Conservation (phyloP, 106 monocot genomes). For the Amphibolis antarctica region DNA sequence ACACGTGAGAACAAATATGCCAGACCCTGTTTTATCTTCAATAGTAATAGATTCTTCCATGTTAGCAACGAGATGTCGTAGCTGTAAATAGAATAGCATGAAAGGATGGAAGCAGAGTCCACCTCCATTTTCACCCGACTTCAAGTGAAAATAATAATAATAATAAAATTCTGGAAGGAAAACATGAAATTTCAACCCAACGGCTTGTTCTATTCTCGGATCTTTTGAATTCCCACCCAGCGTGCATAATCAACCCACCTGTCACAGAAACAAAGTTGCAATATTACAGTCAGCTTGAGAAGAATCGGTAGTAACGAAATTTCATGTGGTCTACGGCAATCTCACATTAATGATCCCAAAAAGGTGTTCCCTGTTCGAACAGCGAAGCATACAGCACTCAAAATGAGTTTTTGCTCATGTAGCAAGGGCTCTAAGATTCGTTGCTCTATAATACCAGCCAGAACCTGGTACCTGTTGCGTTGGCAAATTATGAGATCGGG, state of each 20-base stretch:
- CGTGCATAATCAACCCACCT: slow-evolving; percentile 45
- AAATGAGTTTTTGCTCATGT: slow-evolving; percentile 23
- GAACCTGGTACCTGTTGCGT: slow-evolving; percentile 21
- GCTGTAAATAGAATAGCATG: no score
- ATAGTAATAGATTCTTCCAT: no score
- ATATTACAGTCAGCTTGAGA: not conserved
- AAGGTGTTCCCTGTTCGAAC: slow-evolving; percentile 32
- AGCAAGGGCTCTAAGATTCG: slow-evolving; percentile 29
- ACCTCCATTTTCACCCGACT: no score
- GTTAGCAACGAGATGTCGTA: no score
- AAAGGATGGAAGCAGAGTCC: no score
- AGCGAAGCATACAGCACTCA: slow-evolving; percentile 27
- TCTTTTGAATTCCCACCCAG: slow-evolving; percentile 26
- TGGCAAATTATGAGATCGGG: not conserved
- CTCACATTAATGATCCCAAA: slow-evolving; percentile 30
- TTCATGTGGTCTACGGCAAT: not conserved
- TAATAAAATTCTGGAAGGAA: no score
- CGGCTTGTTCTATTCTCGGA: slow-evolving; percentile 8
- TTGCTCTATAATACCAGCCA: slow-evolving; percentile 32
- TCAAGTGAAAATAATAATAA: no score
- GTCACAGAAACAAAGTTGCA: not conserved
- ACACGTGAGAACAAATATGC: no score
- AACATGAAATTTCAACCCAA: not conserved
- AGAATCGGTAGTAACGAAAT: not conserved
- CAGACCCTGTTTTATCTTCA: no score